phyloP scores from a whole-genome alignment of 805 yeast genomes.

The Kluyveromyces starmeri region DNA sequence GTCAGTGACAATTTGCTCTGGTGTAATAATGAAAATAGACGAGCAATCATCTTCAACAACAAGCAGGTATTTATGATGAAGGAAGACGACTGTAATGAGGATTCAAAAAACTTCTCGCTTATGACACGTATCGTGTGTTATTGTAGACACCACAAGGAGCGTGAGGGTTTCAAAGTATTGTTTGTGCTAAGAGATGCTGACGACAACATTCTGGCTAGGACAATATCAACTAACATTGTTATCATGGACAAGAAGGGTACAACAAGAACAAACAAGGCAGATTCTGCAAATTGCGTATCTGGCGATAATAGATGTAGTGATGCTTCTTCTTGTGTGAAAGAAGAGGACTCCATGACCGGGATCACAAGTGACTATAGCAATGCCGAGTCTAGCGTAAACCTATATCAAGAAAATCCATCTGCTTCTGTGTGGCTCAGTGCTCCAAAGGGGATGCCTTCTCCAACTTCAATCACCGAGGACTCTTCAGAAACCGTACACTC shows the following conservation, averaged over 20 bases:
- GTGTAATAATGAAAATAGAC: constrained; percentile 61
- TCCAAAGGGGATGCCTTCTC: constrained; percentile 39
- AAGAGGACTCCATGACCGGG: constrained; percentile 7
- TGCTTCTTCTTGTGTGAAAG: background rate
- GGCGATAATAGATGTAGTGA: constrained; percentile 1
- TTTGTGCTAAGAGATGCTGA: constrained; percentile 55
- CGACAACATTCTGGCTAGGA: constrained; percentile 62
- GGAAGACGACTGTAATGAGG: constrained; percentile 16
- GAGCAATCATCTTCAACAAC: constrained; percentile 86
- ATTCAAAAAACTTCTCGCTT: constrained; percentile 35
- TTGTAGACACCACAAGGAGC: constrained; percentile 89
- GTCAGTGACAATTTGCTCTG: constrained; percentile 68
- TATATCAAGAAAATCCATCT: constrained; percentile 2
- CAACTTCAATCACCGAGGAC: constrained; percentile 54
- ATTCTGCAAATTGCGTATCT: background rate
- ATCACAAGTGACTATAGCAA: constrained; percentile 9
- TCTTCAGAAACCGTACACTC: constrained; percentile 39
- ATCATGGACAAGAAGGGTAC: constrained; percentile 95
- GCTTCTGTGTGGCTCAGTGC: constrained; percentile 5
- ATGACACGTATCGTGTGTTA: constrained; percentile 84
- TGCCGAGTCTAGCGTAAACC: constrained; percentile 3
- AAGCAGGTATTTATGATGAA: constrained; percentile 63
- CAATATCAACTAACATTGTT: constrained; percentile 66
- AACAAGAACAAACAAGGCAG: constrained; percentile 38
- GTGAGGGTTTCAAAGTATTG: constrained; percentile 71